Evolutionary conservation across 2,329 filamentous ascomycete genomes (phyloP).

Genomic region (Tolypocladium album): DNA sequence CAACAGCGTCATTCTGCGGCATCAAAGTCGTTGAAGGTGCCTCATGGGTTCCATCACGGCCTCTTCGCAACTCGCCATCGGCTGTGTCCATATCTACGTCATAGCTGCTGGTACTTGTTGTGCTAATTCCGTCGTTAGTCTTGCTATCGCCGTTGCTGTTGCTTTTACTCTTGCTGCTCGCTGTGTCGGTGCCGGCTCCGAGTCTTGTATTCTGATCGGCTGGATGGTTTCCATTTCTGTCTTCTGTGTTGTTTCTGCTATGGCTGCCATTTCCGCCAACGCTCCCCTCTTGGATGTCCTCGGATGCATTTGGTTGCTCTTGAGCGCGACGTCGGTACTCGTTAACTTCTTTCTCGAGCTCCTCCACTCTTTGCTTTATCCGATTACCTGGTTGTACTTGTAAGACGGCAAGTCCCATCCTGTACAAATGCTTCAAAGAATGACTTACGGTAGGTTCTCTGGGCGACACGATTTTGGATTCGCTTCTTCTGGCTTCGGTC

Average conservation of each 20-base stretch:
- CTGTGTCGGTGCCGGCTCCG: background rate
- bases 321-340: conserved; percentile 3
- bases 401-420: background rate
- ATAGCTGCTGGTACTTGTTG: background rate
- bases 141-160: background rate
- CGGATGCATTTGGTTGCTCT: background rate
- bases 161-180: background rate
- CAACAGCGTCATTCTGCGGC: background rate
- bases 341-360: conserved; percentile 3
- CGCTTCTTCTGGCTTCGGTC: conserved; percentile 4
- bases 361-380: conserved; percentile 4
- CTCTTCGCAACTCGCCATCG: background rate
- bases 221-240: background rate
- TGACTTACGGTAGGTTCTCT: conserved; percentile 3
- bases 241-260: background rate
- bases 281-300: background rate
- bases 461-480: conserved; percentile 2
- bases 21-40: background rate
- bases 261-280: background rate
- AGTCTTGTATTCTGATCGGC: background rate
- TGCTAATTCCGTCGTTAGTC: background rate
- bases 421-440: background rate
- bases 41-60: background rate
- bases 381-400: background rate
- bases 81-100: background rate